Base-by-base conservation (phyloP, 2,329 filamentous ascomycete genomes). In the Cyphellophora europaea region DNA sequence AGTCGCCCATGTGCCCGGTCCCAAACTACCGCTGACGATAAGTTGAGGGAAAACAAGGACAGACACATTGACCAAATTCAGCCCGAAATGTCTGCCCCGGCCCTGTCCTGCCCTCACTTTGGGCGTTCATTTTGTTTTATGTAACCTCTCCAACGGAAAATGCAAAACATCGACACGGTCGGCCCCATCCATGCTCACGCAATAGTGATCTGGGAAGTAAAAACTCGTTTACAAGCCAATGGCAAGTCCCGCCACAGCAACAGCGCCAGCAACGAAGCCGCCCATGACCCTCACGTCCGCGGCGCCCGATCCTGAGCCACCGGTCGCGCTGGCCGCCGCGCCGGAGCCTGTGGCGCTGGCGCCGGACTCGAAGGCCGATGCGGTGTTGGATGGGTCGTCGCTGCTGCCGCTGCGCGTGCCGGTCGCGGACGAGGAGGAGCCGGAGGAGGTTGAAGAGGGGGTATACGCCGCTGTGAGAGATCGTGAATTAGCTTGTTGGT, bases 191-290 rank as follows among this genome's bases (percentile, higher is more conserved):
- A n/a, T n/a, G n/a, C n/a, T n/a, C n/a, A n/a, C n/a, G n/a, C n/a
- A n/a, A n/a, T n/a, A n/a, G n/a, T n/a, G n/a, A n/a, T n/a, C n/a
- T n/a, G n/a, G n/a, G n/a, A n/a, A n/a, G n/a, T n/a, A n/a, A n/a
- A n/a, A 27, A 13, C 14, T 27, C 25, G 14, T 28, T 54, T 50
- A 63, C 44, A 63, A 46, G 19, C 56, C 50, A 29, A 56, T 57
- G 13, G 57, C 57, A 28, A 61, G 54, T 27, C 60, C 61, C 19
- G 61, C 47, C 38, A 63, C 58, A n/a, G 61, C 53, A 27, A 57
- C 58, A 28, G 59, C 55, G 31, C 53, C 57, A 33, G 62, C 54
- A 5, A 55, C 54, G 30, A 46, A 46, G 27, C 40, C 43, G 11
- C 43, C 43, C 14, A 45, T 38, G 16, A 43, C 43, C 21, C 38